These are phyloP conservation scores for Epichloe gansuensis DNA, from an alignment of 2,329 filamentous ascomycete species.

Conservation along the genomic window DNA sequence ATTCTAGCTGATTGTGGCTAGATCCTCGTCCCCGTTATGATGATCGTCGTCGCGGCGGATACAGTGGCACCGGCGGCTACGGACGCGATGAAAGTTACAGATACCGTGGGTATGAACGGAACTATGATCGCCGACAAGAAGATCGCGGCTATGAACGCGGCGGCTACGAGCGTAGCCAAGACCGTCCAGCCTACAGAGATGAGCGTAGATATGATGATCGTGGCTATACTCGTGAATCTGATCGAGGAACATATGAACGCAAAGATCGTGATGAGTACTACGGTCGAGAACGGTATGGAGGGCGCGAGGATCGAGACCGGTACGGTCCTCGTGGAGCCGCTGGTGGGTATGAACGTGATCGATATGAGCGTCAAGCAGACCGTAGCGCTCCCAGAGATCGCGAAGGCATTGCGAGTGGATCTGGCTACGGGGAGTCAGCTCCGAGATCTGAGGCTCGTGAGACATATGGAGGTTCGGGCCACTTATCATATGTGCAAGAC, in stretches of 20 bases:
- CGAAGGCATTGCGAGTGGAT: constrained; percentile 24
- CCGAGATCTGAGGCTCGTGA: constrained; percentile 32
- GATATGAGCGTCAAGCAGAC: constrained; percentile 35
- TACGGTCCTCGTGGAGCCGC: constrained; percentile 25
- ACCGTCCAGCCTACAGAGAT: constrained; percentile 16
- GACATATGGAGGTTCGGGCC: constrained; percentile 29
- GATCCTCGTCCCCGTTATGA: constrained; percentile 38
- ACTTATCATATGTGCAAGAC: not conserved
- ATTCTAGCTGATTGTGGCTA: constrained; percentile 7
- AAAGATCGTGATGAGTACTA: constrained; percentile 32
- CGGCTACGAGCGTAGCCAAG: constrained; percentile 39
- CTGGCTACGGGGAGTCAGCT: constrained; percentile 29
- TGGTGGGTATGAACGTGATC: constrained; percentile 35
- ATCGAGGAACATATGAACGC: constrained; percentile 44
- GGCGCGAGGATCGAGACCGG: constrained; percentile 34
- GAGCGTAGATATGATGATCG: constrained; percentile 36
- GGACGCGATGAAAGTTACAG: constrained; percentile 47
- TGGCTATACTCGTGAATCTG: constrained; percentile 39
- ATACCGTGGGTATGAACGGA: constrained; percentile 34
- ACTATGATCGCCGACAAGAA: constrained; percentile 34
- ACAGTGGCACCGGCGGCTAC: constrained; percentile 31
- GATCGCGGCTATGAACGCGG: constrained; percentile 29
- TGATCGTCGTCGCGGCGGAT: constrained; percentile 52
- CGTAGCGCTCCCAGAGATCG: constrained; percentile 28
- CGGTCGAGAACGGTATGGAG: constrained; percentile 26